Evolutionary conservation across 106 monocot genomes (phyloP).

Genomic region (Platanthera guangdongensis): DNA sequence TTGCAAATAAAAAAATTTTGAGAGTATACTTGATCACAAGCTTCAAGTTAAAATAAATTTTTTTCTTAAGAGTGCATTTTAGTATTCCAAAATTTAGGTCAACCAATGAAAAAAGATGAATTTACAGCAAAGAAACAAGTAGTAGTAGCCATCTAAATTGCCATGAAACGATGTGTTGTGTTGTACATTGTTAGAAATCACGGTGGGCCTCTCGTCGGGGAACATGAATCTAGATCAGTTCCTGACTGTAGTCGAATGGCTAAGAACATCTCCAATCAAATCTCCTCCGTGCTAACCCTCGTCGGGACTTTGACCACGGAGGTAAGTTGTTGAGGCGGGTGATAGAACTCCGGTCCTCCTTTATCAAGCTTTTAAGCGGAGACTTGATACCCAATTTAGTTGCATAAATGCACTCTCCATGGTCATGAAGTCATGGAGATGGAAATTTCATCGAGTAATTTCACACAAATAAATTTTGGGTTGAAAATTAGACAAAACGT

Average conservation of each 20-base stretch:
- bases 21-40: too few relatives aligned
- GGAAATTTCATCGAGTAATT: neutral
- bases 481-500: neutral
- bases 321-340: too few relatives aligned
- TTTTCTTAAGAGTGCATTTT: neutral
- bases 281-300: too few relatives aligned
- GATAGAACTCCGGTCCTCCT: too few relatives aligned
- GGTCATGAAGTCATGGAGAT: neutral
- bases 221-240: too few relatives aligned
- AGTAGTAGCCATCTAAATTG: neutral
- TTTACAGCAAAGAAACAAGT: neutral
- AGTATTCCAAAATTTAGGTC: neutral
- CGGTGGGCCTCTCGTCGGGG: too few relatives aligned
- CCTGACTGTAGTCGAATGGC: too few relatives aligned
- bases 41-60: neutral
- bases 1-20: neutral
- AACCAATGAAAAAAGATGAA: neutral
- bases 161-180: neutral
- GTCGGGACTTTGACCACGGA: too few relatives aligned
- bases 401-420: neutral
- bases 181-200: too few relatives aligned
- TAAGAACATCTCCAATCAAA: too few relatives aligned
- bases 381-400: too few relatives aligned
- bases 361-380: too few relatives aligned
- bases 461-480: neutral